Evolutionary conservation across 352 stramenopile genomes (phyloP), one percentile per base, ranked within the genome.

Genomic region (Phytopythium delawarense): DNA sequence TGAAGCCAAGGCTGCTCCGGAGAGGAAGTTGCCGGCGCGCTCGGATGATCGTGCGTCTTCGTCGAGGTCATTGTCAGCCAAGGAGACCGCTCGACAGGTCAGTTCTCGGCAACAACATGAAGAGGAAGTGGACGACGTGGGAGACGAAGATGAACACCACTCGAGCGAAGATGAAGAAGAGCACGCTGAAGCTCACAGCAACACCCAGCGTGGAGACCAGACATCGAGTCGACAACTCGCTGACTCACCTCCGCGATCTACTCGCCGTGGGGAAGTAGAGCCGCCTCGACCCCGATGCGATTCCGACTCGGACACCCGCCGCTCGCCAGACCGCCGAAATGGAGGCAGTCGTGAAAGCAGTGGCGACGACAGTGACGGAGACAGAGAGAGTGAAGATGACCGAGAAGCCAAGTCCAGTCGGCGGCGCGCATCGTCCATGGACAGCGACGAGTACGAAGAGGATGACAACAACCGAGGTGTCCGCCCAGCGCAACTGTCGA

Each of bases 331-430:
- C 16, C 62, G 42, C 40, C 40, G 48, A 50, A 55, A 21, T 4
- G 67, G 60, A 42, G 51, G 46, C 0, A 49, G 53, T 21, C 32
- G 32, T 5, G 32, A 18, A 5, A 46, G 34, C 16, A 59, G 53
- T 25, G 25, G 56, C 32, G 59, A 71, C 2, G 21, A 21, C 15
- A 57, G 51, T 15, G 34, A 55, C 1, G 61, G 49, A 46, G 67
- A 78, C 30, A 63, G 66, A n/a, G 70, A 70, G 11, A 78, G 65
- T 37, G 68, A 39, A 8, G 63, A 80, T 25, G 63, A 70, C 30
- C 39, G 48, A 32, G 34, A 54, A n/a, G 59, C 70, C n/a, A 72
- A 65, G 51, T 46, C 5, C 12, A 32, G 21, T 18, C 35, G 20
- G 25, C 9, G 50, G 59, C 67, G 64, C 0, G 55, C 66, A 1